These are phyloP conservation scores for Sordariomycetes sp. DNA, from an alignment of 2,329 filamentous ascomycete species.

Conservation along the genomic window DNA sequence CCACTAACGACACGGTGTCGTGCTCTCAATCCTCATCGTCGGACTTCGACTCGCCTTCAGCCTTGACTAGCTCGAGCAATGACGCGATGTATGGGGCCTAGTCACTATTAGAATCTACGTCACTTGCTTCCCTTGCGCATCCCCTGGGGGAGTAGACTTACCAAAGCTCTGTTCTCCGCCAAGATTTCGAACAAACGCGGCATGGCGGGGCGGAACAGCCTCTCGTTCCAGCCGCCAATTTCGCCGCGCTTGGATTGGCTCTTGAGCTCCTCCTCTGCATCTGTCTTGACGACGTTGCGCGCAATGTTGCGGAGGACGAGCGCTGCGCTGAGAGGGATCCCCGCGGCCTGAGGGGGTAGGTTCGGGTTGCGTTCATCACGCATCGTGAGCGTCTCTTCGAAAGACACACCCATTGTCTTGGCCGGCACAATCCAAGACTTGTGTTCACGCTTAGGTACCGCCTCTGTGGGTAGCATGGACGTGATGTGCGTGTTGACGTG, in stretches of 20 bases:
- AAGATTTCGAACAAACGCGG: constrained; percentile 59
- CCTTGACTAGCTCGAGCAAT: constrained; percentile 28
- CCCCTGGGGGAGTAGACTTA: too few species aligned
- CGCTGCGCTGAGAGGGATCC: constrained; percentile 69
- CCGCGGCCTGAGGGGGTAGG: constrained; percentile 54
- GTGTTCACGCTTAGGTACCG: constrained; percentile 9
- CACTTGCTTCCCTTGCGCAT: too few species aligned
- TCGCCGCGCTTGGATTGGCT: constrained; percentile 32
- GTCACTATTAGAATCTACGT: too few species aligned
- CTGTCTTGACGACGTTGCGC: constrained; percentile 53
- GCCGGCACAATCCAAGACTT: constrained; percentile 42
- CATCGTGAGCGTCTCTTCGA: constrained; percentile 46
- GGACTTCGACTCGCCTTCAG: too few species aligned
- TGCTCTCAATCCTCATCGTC: too few species aligned
- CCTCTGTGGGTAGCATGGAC: constrained; percentile 17
- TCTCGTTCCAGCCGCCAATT: constrained; percentile 55
- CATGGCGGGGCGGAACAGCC: constrained; percentile 56
- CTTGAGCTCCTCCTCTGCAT: constrained; percentile 46
- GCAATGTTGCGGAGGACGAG: constrained; percentile 74
- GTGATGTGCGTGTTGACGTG: constrained; percentile 65
- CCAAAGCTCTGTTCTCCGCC: constrained; percentile 57
- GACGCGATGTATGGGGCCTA: constrained; percentile 31
- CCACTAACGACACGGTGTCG: too few species aligned
- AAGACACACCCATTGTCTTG: constrained; percentile 43
- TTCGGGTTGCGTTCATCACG: constrained; percentile 51